These are phyloP conservation scores for Crithidia mellificae DNA, from an alignment of 208 protist genomes.

Conservation along the genomic window DNA sequence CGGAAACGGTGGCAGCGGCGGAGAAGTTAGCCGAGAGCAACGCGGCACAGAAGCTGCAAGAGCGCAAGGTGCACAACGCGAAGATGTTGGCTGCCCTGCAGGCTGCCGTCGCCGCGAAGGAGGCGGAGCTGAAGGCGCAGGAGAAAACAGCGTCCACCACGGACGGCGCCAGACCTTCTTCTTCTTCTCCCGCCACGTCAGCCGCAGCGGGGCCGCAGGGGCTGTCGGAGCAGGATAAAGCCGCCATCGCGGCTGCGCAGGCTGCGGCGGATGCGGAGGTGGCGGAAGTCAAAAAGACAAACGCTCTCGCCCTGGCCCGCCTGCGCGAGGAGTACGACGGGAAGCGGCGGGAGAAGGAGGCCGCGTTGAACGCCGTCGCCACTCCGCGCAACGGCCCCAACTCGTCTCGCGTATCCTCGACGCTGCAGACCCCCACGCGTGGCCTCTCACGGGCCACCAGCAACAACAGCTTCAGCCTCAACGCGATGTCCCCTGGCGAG, in stretches of 20 bases:
- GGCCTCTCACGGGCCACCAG: not conserved
- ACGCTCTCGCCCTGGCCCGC: conserved; percentile 5
- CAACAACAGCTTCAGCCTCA: conserved; percentile 9
- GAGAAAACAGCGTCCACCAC: no score
- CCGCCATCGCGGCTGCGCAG: conserved; percentile 22
- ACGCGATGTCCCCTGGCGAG: conserved; percentile 21
- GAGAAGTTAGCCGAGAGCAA: conserved; percentile 16
- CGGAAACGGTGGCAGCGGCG: conserved; percentile 11
- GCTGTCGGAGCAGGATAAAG: conserved; percentile 14
- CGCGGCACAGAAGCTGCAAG: conserved; percentile 15
- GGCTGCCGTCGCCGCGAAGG: conserved; percentile 18
- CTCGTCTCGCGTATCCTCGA: not conserved
- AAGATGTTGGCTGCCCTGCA: conserved; percentile 26
- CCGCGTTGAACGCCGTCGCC: not conserved
- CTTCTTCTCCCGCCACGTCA: no score
- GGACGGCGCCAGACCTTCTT: no score
- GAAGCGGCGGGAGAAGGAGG: conserved; percentile 23
- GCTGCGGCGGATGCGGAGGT: conserved; percentile 24
- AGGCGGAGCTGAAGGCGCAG: conserved; percentile 18
- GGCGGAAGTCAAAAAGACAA: conserved; percentile 13
- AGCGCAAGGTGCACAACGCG: conserved; percentile 12
- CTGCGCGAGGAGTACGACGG: conserved; percentile 20
- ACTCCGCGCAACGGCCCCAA: not conserved
- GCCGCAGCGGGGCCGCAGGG: not conserved
- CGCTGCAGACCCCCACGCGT: conserved; percentile 9